Evolutionary conservation across 352 stramenopile species (phyloP), one percentile per base, ranked within the genome.

Genomic region (Phytopythium kandeliae): DNA sequence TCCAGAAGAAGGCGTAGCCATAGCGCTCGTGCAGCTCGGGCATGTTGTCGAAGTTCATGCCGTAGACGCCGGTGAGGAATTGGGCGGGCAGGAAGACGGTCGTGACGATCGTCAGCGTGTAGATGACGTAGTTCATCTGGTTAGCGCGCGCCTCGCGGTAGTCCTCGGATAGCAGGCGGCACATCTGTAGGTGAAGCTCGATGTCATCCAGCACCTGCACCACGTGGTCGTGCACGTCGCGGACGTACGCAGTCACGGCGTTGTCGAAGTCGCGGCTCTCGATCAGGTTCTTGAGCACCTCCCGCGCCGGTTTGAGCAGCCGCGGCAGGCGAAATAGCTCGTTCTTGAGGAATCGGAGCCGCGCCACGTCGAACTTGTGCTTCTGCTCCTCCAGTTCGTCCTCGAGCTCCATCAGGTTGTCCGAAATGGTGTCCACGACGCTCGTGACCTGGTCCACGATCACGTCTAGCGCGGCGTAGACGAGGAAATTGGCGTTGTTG

Each of bases 31-130:
- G 74, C 8, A 95, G 76, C 64, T 96, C 84, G 1, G 81, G 81
- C 82, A 95, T 95, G 48, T 92, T 80, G 46, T 88, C 78, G 65
- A 96, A 95, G 71, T 95, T 95, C 86, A 95, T 95, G 45, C 86
- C 85, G 51, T 92, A 95, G 41, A 96, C 78, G 26, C 86, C 84
- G 48, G 86, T 95, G 44, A 96, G 64, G 54, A 96, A 96, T 59
- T 96, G 86, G 26, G 79, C 79, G 0, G 86, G 82, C 13, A 96
- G 53, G 51, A 95, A 95, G 2, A 94, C 80, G 7, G 81, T 92
- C n/a, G 84, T 94, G 53, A 94, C 76, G 48, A 95, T 85, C 34
- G 85, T 95, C 25, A 96, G 71, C n/a, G 78, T 92, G 68, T 95
- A 95, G 50, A 96, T 90, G 25, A 93, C 85, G 44, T 92, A 85